These are phyloP conservation scores for Fusarium palustre DNA, from an alignment of 2,329 filamentous ascomycete genomes.

Conservation along the genomic window DNA sequence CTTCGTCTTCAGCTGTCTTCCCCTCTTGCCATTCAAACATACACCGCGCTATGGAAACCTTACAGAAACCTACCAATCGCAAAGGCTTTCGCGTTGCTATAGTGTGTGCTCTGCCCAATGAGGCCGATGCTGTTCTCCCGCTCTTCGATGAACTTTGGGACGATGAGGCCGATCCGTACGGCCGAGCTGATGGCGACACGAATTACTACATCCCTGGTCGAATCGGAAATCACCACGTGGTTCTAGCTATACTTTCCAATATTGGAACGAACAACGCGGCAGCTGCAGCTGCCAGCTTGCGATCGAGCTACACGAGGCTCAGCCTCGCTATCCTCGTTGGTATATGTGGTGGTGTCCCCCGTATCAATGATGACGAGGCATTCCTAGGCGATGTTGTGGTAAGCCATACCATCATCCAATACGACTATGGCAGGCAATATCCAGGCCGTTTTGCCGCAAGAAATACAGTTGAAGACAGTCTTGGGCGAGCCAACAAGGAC, in stretches of 20 bases:
- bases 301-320: conserved; percentile 51
- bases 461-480: neutral
- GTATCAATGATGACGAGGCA: neutral
- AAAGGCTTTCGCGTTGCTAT: neutral
- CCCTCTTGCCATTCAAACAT: too few relatives aligned
- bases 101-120: neutral
- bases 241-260: conserved; percentile 44
- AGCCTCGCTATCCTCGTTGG: conserved; percentile 54
- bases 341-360: conserved; percentile 54
- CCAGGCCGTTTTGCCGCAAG: neutral
- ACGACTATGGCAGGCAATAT: neutral
- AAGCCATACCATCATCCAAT: neutral
- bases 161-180: conserved; percentile 20
- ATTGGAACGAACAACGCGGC: conserved; percentile 49
- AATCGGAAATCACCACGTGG: neutral
- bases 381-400: conserved; percentile 13
- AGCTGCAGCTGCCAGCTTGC: conserved; percentile 42
- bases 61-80: accelerated
- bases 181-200: conserved; percentile 36
- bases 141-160: conserved; percentile 42
- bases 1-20: too few relatives aligned
- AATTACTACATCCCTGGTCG: conserved; percentile 50
- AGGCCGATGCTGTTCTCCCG: neutral
- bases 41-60: too few relatives aligned
- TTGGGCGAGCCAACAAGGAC: neutral